These are phyloP conservation scores for Leptographium flavum DNA, from an alignment of 2,329 filamentous ascomycete genomes.

Conservation along the genomic window DNA sequence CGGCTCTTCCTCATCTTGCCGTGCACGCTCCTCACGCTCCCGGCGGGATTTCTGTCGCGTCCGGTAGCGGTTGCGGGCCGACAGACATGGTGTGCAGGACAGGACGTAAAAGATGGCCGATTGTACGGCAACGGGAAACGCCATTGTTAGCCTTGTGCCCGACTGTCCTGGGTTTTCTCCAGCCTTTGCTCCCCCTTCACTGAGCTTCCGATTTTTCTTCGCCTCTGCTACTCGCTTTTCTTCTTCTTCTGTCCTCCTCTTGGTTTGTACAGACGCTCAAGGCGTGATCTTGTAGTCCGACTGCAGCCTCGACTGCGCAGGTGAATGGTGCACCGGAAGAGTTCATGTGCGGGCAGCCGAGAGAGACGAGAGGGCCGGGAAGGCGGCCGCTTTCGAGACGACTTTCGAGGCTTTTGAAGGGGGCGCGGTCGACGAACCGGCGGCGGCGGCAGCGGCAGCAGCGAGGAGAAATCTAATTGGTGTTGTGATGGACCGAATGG, in stretches of 20 bases:
- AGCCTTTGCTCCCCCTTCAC: too few species aligned
- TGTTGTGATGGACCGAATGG: not conserved
- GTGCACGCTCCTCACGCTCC: slow-evolving; percentile 51
- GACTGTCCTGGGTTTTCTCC: not conserved
- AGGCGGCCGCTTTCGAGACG: not conserved
- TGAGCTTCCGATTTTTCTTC: not conserved
- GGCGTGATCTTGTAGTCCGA: not conserved
- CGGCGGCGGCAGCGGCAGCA: not conserved
- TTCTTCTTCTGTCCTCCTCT: not conserved
- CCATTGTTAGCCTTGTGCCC: too few species aligned
- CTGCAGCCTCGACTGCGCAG: not conserved
- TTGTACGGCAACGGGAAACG: slow-evolving; percentile 48
- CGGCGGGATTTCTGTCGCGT: slow-evolving; percentile 56
- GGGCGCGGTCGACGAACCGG: not conserved
- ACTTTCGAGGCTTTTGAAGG: too few species aligned
- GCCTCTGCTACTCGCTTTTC: not conserved
- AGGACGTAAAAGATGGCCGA: slow-evolving; percentile 67
- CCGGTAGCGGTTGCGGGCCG: slow-evolving; percentile 54
- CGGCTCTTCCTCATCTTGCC: slow-evolving; percentile 54
- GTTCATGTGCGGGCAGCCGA: not conserved
- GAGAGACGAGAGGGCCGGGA: not conserved
- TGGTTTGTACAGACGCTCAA: not conserved
- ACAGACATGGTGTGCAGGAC: slow-evolving; percentile 65
- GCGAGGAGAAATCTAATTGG: not conserved
- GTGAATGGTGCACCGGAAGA: not conserved